Evolutionary conservation across 331 rosid species (phyloP).

Genomic region (Quercus tomentella): DNA sequence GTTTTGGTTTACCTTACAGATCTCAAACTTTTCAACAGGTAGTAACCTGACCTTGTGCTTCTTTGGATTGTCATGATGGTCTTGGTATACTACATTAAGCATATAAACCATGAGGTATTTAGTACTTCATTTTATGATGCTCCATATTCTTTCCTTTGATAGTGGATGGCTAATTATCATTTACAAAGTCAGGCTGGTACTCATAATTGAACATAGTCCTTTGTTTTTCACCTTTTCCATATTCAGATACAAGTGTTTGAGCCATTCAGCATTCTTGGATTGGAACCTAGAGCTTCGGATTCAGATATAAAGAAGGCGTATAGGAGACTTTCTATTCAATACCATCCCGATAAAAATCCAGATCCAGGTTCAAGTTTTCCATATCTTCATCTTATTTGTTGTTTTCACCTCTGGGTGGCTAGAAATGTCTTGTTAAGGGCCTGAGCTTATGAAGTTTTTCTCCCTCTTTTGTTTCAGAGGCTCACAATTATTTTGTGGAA

Average conservation of each 20-base stretch:
- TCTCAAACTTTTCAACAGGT: conserved; percentile 74
- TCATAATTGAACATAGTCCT: background rate
- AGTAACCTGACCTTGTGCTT: conserved; percentile 77
- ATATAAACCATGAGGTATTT: conserved; percentile 79
- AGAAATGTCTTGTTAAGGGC: background rate
- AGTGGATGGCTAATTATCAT: too few species aligned
- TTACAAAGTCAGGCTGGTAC: background rate
- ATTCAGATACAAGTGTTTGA: conserved; percentile 78
- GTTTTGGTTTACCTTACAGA: conserved; percentile 34
- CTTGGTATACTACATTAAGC: conserved; percentile 82
- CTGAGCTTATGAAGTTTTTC: conserved; percentile 4
- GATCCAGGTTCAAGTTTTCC: conserved; percentile 80
- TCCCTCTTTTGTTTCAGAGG: conserved; percentile 45
- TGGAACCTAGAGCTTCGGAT: conserved; percentile 71
- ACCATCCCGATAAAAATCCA: conserved; percentile 99
- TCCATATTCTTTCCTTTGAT: too few species aligned
- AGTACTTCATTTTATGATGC: too few species aligned
- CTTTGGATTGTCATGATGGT: conserved; percentile 87
- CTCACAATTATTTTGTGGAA: conserved; percentile 82
- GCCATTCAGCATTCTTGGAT: conserved; percentile 84
- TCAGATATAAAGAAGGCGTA: conserved; percentile 86
- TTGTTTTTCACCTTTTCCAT: conserved; percentile 12
- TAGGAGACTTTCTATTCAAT: conserved; percentile 82
- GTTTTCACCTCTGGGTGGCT: conserved; percentile 1
- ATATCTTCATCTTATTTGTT: conserved; percentile 18